Conservation (phyloP, 169 alveolate species). For the Babesia sp. region DNA sequence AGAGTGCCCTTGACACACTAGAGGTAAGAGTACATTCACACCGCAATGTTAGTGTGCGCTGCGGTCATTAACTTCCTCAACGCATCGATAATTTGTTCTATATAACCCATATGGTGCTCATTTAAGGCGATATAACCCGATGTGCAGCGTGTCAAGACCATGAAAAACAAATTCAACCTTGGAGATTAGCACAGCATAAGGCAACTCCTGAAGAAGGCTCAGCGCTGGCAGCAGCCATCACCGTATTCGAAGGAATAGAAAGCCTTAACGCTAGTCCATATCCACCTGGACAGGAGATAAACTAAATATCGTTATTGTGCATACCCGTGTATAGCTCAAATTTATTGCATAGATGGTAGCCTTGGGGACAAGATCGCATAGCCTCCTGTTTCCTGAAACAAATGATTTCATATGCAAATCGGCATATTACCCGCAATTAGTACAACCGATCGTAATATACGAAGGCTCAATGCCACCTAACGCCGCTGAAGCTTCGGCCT, state of each 20-base stretch:
- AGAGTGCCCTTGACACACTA: constrained; percentile 29
- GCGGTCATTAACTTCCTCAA: no score
- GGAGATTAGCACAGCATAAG: constrained; percentile 64
- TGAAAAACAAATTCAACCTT: constrained; percentile 38
- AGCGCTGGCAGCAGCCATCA: constrained; percentile 69
- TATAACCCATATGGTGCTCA: no score
- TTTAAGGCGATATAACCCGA: no score
- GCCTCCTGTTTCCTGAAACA: constrained; percentile 76
- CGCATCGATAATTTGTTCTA: no score
- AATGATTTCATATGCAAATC: not conserved
- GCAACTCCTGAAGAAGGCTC: constrained; percentile 68
- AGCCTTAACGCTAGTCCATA: constrained; percentile 58
- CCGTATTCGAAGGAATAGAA: constrained; percentile 29
- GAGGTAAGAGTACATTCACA: constrained; percentile 20
- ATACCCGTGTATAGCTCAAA: constrained; percentile 75
- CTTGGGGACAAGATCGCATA: constrained; percentile 80
- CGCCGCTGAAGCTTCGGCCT: constrained; percentile 67
- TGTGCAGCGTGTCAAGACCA: constrained; percentile 14
- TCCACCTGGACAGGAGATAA: constrained; percentile 38
- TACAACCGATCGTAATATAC: constrained; percentile 82
- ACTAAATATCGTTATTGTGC: not conserved
- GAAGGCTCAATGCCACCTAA: constrained; percentile 86
- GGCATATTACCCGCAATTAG: constrained; percentile 76
- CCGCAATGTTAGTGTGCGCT: not conserved
- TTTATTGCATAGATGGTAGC: constrained; percentile 85